Base-by-base conservation (phyloP, 163 green algal genomes). In the Volvox carteri region DNA sequence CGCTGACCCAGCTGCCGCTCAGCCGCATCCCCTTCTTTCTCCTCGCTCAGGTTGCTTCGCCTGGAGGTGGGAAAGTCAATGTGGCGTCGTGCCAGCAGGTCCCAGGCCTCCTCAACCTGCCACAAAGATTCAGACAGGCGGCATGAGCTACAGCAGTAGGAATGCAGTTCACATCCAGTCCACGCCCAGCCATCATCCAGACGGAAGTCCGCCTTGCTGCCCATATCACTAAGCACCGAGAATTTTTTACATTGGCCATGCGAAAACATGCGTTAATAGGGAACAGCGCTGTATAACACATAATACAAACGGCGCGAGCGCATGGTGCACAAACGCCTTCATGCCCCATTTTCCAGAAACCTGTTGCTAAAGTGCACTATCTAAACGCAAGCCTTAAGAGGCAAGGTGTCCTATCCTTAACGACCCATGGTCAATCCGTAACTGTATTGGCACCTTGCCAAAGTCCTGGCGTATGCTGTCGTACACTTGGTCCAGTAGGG, bases 381-480 rank as follows among this genome's bases (percentile, higher is more conserved):
- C n/a, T n/a, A n/a, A n/a, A n/a, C n/a, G n/a, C n/a, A n/a, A n/a
- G n/a, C n/a, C n/a, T n/a, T n/a, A n/a, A n/a, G n/a, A n/a, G n/a
- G n/a, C n/a, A n/a, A n/a, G n/a, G n/a, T n/a, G n/a, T n/a, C n/a
- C n/a, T n/a, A n/a, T n/a, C n/a, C n/a, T 7, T 23, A 65, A 65
- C 8, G 54, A 65, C 54, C 54, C 54, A 25, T 65, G 28, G 25
- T 65, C 54, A 19, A 65, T 23, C 62, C 28, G n/a, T 74, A 16
- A 42, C 21, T 74, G 62, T 8, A 18, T 37, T 11, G 35, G 28
- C 41, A 90, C 86, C 75, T 90, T 35, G 28, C 28, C 44, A 91
- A 95, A 96, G 84, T 93, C 91, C 18, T 50, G 18, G 23, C 58
- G 65, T 41, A 97, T 86, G 72, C 90, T 91, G 23, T 86, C 77